Percentiles rank a stretch among this genome's conserved stretches.
phyloP scores from a whole-genome alignment of 208 protist genomes.

The Wallacemonas rigidus region DNA sequence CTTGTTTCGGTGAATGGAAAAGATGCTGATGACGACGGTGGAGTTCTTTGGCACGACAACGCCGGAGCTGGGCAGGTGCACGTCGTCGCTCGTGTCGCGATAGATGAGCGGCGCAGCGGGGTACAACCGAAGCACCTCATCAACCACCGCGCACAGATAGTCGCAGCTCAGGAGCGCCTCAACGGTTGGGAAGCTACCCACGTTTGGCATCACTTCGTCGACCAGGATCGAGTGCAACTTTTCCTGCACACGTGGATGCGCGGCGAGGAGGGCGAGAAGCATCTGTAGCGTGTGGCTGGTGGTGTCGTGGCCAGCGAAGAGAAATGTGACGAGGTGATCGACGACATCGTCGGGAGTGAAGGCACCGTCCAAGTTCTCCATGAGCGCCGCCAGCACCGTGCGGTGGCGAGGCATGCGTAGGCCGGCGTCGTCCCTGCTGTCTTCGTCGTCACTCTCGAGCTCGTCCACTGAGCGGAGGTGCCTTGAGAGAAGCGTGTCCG shows the following conservation, averaged over 20 bases:
- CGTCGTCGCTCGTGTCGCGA: conserved; percentile 45
- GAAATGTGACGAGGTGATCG: conserved; percentile 54
- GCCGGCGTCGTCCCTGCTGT: background rate
- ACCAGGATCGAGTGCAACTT: conserved; percentile 43
- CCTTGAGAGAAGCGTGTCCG: conserved; percentile 34
- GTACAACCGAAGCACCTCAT: conserved; percentile 54
- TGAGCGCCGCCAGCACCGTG: conserved; percentile 49
- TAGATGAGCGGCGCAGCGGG: conserved; percentile 59
- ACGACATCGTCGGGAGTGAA: conserved; percentile 48
- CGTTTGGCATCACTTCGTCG: conserved; percentile 37
- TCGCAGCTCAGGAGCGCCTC: conserved; percentile 50
- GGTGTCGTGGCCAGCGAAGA: conserved; percentile 67
- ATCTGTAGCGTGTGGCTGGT: conserved; percentile 57
- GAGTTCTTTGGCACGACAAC: conserved; percentile 46
- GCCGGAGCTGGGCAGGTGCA: conserved; percentile 44
- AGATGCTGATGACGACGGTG: conserved; percentile 54
- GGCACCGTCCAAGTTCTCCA: conserved; percentile 38
- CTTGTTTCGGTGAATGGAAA: conserved; percentile 51
- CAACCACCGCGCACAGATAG: conserved; percentile 52
- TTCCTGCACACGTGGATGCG: conserved; percentile 39
- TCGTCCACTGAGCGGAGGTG: conserved; percentile 17
- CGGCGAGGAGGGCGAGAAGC: conserved; percentile 43
- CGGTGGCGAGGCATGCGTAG: conserved; percentile 14
- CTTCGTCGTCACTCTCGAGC: conserved; percentile 1
- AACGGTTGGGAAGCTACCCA: conserved; percentile 40